Evolutionary conservation across 2,329 filamentous ascomycete species (phyloP), one percentile per base, ranked within the genome.

Genomic region (Fusarium sulawesiense): DNA sequence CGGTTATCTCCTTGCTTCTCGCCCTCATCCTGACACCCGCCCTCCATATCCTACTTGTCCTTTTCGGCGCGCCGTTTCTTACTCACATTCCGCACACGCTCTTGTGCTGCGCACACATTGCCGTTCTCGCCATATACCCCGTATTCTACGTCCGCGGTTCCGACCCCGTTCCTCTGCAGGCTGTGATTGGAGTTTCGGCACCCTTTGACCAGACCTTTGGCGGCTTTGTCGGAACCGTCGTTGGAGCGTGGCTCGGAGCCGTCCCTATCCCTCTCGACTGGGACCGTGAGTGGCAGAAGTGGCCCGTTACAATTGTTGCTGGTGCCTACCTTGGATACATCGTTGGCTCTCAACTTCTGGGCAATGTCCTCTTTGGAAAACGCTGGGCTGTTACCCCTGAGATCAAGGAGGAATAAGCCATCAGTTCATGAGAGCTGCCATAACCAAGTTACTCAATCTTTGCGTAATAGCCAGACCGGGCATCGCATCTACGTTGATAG

Each of bases 241-340:
- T 95, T 2, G 96, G 96, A 8, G 93, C 93, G 42, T 98, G 96
- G 96, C 82, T 97, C 44, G 96, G 96, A 6, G 96, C 96, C 10
- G 89, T 98, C 56, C 96, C 97, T 0, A 98, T 99, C 73, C 96
- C 96, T 3, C 83, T 99, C 72, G 96, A 99, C 79, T 98, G 95
- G 95, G 96, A 99, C 79, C 90, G 96, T n/a, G 94, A 97, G 74
- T 99, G 96, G 96, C 96, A 99, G 87, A 93, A 91, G 79, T 99
- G 95, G 92, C 96, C 96, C 0, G 91, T 98, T 49, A 99, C 96
- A 0, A 92, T 99, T 62, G 81, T 98, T 7, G 89, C 88, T 3
- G 96, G 96, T 4, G 85, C 92, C 20, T 98, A 97, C 80, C 81
- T 88, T 8, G 96, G 96, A 2, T 94, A 92, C 79, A 84, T 88